Base-by-base conservation (phyloP, 1,284 basidiomycete species). In the Microbotryomycetes sp. region DNA sequence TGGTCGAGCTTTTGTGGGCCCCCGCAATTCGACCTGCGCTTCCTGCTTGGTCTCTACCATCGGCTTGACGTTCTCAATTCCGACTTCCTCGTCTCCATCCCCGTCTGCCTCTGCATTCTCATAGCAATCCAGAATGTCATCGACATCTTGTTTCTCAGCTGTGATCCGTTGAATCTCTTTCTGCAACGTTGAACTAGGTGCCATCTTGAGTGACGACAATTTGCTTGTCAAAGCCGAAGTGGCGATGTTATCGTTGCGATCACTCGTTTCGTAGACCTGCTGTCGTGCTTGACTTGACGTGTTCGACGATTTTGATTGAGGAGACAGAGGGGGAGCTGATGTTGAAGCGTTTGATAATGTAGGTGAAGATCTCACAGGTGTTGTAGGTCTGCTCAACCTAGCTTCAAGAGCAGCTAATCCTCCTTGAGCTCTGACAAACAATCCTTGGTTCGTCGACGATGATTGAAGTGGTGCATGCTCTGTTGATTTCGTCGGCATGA, bases 351-450 rank as follows among this genome's bases (percentile, higher is more conserved):
- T 16, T 31, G 50, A 42, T 14, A 9, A 25, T 23, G 47, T 4
- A 15, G 28, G 30, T 4, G 60, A 22, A 36, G 22, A 12, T 23
- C 45, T 19, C 6, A 45, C 56, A 14, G 56, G 61, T 25, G 61
- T 55, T 6, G 61, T 50, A 15, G 61, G 49, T 14, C 61, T 26
- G 16, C 48, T 45, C 22, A 63, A 62, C 15, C 64, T 63, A 2
- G 48, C 51, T 23, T 64, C 62, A 12, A 68, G 59, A 3, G 64
- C 64, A 2, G 64, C 49, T 1, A 68, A 54, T 2, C 64, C 66
- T 9, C 51, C 48, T 19, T 54, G 52, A 15, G n/a, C 7, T 5
- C 29, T 53, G 7, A 12, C 12, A n/a, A n/a, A n/a, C n/a, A n/a
- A n/a, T n/a, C n/a, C n/a, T n/a, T n/a, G n/a, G n/a, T n/a, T n/a